phyloP scores from a whole-genome alignment of 805 yeast species.

The Wickerhamomyces kurtzmanii region DNA sequence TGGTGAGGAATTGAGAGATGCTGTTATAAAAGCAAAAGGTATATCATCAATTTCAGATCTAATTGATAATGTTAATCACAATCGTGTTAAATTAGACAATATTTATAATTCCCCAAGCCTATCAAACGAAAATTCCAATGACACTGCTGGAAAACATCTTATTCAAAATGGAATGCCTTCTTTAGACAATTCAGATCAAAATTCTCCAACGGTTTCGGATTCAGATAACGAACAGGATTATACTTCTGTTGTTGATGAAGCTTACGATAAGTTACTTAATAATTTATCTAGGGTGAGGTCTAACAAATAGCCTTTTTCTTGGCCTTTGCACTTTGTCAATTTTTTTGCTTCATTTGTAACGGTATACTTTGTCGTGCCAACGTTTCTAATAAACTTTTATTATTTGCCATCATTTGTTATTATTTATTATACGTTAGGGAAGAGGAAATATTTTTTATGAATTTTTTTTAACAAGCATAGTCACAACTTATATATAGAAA shows the following conservation, averaged over 20 bases:
- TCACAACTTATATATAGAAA: too few relatives aligned
- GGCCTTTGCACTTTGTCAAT: constrained; percentile 16
- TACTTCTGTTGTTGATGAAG: constrained; percentile 55
- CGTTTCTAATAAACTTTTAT: too few relatives aligned
- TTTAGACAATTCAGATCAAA: not conserved
- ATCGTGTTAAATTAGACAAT: constrained; percentile 38
- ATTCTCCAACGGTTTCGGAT: not conserved
- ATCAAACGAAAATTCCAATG: not conserved
- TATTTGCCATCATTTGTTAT: too few relatives aligned
- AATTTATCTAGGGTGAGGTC: constrained; percentile 59
- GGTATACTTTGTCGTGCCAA: too few relatives aligned
- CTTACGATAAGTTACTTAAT: constrained; percentile 61
- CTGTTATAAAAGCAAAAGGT: constrained; percentile 67
- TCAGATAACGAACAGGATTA: constrained; percentile 1
- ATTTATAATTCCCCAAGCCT: constrained; percentile 26
- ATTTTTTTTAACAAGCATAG: too few relatives aligned
- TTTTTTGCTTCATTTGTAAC: too few relatives aligned
- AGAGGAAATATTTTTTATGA: too few relatives aligned
- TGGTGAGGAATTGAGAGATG: constrained; percentile 37
- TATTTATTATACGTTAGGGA: too few relatives aligned
- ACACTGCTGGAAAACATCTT: not conserved
- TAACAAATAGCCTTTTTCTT: constrained; percentile 26
- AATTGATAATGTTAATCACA: constrained; percentile 52
- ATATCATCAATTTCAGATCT: constrained; percentile 59
- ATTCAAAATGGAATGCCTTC: not conserved